A percentile compares a stretch with the other conserved stretches of the same genome.
Evolutionary conservation across 371 early-diverging fungal species (phyloP).

Genomic region (Syncephalastrum monosporum): DNA sequence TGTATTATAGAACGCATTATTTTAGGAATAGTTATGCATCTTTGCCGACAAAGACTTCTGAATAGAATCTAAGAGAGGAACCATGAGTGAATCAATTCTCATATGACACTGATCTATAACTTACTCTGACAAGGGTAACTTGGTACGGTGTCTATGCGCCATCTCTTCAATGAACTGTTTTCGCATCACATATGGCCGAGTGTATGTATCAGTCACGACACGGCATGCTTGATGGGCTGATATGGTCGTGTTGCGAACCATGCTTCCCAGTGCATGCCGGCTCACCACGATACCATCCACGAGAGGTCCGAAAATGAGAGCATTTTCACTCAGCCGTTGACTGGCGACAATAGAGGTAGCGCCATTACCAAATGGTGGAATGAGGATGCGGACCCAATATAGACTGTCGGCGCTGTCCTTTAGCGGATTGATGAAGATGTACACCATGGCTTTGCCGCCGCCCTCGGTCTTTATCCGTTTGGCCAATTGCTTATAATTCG

Average conservation of each 20-base stretch:
- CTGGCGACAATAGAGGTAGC: conserved; percentile 33
- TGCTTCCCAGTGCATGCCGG: conserved; percentile 63
- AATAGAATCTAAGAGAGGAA: conserved; percentile 8
- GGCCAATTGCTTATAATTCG: conserved; percentile 29
- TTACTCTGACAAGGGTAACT: conserved; percentile 52
- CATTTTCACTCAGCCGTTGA: conserved; percentile 43
- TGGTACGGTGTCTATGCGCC: conserved; percentile 48
- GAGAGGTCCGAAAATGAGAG: conserved; percentile 68
- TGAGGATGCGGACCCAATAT: conserved; percentile 56
- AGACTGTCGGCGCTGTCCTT: conserved; percentile 49
- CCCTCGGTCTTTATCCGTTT: conserved; percentile 31
- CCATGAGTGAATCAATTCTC: not conserved
- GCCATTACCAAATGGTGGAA: conserved; percentile 26
- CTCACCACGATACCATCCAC: conserved; percentile 72
- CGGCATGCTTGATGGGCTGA: conserved; percentile 66
- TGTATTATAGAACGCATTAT: too few species aligned
- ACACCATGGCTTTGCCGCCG: conserved; percentile 42
- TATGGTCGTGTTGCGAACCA: conserved; percentile 72
- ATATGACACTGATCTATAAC: not conserved
- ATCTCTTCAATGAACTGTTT: conserved; percentile 61
- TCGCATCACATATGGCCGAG: conserved; percentile 56
- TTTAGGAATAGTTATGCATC: not conserved
- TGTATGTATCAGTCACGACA: conserved; percentile 55
- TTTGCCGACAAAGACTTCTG: conserved; percentile 13
- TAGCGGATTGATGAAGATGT: conserved; percentile 61